These are phyloP conservation scores for Myxozyma mucilagina DNA, from an alignment of 805 yeast genomes.

Conservation along the genomic window DNA sequence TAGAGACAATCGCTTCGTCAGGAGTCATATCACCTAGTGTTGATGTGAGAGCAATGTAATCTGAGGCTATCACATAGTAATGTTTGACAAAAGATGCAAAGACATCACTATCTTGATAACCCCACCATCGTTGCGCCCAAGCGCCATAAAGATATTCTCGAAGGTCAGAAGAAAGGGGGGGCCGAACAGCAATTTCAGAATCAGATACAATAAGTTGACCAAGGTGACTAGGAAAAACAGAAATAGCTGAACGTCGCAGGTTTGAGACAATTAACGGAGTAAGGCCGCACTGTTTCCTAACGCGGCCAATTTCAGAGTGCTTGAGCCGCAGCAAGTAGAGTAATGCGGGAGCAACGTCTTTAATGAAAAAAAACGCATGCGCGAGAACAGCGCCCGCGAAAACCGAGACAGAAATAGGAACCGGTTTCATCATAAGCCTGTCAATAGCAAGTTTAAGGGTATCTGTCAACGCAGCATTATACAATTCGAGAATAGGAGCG, in stretches of 20 bases:
- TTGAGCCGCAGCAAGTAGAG: slow-evolving; percentile 38
- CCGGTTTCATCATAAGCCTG: slow-evolving; percentile 51
- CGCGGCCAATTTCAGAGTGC: slow-evolving; percentile 35
- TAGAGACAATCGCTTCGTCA: slow-evolving; percentile 31
- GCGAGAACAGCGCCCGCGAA: slow-evolving; percentile 73
- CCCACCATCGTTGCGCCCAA: slow-evolving; percentile 43
- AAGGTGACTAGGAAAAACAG: slow-evolving; percentile 37
- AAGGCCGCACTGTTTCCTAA: slow-evolving; percentile 21
- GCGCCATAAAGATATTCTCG: slow-evolving; percentile 36
- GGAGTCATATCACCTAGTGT: slow-evolving; percentile 25
- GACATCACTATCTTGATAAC: slow-evolving; percentile 40
- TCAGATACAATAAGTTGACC: slow-evolving; percentile 33
- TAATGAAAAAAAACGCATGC: slow-evolving; percentile 56
- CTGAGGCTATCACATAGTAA: slow-evolving; percentile 41
- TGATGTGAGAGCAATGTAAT: slow-evolving; percentile 30
- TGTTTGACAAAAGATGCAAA: slow-evolving; percentile 48
- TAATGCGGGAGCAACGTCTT: slow-evolving; percentile 53
- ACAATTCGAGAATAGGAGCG: slow-evolving; percentile 19
- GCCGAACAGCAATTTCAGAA: slow-evolving; percentile 7
- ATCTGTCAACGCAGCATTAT: slow-evolving; percentile 43
- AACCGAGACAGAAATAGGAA: slow-evolving; percentile 60
- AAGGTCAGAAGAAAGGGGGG: slow-evolving; percentile 24
- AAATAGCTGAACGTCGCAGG: not conserved
- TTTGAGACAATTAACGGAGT: not conserved
- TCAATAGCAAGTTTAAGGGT: slow-evolving; percentile 57